Evolutionary conservation across 345 rosid genomes (phyloP), one percentile per base, ranked within the genome.

Genomic region (Lenwebbia sp.): DNA sequence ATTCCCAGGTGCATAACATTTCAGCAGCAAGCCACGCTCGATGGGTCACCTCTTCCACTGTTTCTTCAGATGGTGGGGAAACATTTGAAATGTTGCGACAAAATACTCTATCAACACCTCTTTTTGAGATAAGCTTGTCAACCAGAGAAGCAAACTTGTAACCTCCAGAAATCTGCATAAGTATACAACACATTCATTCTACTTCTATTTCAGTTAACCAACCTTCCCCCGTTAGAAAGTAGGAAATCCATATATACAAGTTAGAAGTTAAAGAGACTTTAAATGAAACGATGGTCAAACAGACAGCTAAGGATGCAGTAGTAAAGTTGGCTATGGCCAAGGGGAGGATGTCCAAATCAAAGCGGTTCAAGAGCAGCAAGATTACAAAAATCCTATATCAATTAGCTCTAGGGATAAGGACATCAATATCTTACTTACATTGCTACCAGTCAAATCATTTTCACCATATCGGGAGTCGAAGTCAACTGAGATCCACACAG

Each of bases 21-120:
- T 96, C 99, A 86, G 95, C 96, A 81, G 93, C 96, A 92, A 97
- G 90, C 99, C 99, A 97, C 87, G 96, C 94, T 88, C 93, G 95
- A 88, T 91, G 82, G 88, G 88, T 83, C 84, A 86, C 87, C 50
- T 83, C 90, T 74, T 87, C 86, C 83, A 82, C 54, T 85, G 88
- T 60, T 85, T 88, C 92, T 86, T 90, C 87, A 15, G 81, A 65
- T 9, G 40, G 23, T 70, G 83, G 44, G 70, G 90, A 57, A 83
- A 41, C 58, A 30, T 58, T 84, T 28, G 89, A 84, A 84, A 21
- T 56, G 88, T 62, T 83, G 86, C 91, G 88, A 85, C 86, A 89
- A 88, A 93, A 58, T 88, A 95, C 90, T 89, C 85, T 94, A 53
- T 86, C 87, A 60, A 94, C 85, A 84, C 99, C 99, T 89, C 92